Base-by-base conservation (phyloP, 2,329 filamentous ascomycete species). In the Calycina herbarum region DNA sequence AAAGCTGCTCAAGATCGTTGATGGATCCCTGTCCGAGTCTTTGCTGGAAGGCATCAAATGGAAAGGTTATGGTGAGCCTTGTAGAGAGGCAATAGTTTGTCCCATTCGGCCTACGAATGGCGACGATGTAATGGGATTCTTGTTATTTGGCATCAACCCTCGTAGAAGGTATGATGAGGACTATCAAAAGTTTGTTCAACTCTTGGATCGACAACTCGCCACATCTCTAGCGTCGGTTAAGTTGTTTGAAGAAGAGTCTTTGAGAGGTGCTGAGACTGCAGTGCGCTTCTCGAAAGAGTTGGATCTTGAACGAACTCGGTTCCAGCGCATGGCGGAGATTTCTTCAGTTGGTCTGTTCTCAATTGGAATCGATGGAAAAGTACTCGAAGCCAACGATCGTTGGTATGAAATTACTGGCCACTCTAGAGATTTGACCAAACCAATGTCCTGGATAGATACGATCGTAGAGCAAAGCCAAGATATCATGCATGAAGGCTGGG, bases 271-370 rank as follows among this genome's bases (percentile, higher is more conserved):
- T 73, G 84, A 83, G 71, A 91, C 90, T 2, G 92, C 91, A 17
- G 59, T 65, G 11, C 67, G 69, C 29, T 51, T 75, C n/a, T 70
- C 68, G 5, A 70, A 72, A 61, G 72, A 75, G 57, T 57, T 75
- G 8, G 72, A 70, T 33, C 60, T 71, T 2, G 69, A 73, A 29
- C 68, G 66, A 48, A 69, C 65, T 61, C 68, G 72, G 33, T 59
- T 75, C 1, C 73, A 75, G 54, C 84, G 90, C 35, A 93, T 95
- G 88, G 91, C 91, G 1, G 91, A 94, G 74, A 91, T 93, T 68
- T 89, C 90, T 0, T 91, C 91, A 0, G 91, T 94, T 0, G 92
- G 91, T 35, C 89, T 96, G 79, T 94, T 94, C 75, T 93, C 94
- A 65, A 89, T 91, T n/a, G 85, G 92, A 73, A 81, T 85, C 0